Evolutionary conservation across 257 asterid species (phyloP).

Genomic region (Schizonepeta tenuifolia): DNA sequence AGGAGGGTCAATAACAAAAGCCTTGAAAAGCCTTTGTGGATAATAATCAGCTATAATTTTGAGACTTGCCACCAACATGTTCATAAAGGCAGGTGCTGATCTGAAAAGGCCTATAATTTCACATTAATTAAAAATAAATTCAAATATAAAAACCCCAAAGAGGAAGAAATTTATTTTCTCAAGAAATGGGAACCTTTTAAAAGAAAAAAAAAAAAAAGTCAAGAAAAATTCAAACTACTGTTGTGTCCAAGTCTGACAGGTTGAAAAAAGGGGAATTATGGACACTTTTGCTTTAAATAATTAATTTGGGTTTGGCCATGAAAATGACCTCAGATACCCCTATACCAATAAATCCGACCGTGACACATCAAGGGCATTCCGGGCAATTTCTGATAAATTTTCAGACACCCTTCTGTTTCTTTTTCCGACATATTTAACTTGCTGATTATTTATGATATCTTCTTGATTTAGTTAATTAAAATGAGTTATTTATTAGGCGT

Average conservation of each 20-base stretch:
- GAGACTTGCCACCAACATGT: conserved; percentile 60
- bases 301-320: conserved; percentile 34
- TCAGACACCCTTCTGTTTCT: conserved; percentile 6
- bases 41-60: conserved; percentile 72
- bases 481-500: conserved; percentile 54
- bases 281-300: conserved; percentile 53
- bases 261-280: conserved; percentile 49
- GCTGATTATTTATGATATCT: conserved; percentile 26
- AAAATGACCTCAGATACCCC: conserved; percentile 51
- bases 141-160: not conserved
- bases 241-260: conserved; percentile 46
- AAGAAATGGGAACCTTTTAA: conserved; percentile 24
- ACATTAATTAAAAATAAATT: conserved; percentile 28
- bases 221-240: conserved; percentile 42
- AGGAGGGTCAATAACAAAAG: conserved; percentile 88
- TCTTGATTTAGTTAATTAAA: conserved; percentile 35
- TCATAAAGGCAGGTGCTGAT: conserved; percentile 82
- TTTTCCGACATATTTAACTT: conserved; percentile 1
- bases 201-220: conserved; percentile 22
- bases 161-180: conserved; percentile 5
- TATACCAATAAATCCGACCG: conserved; percentile 34
- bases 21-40: conserved; percentile 69
- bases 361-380: conserved; percentile 62
- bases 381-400: conserved; percentile 46
- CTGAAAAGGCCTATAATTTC: conserved; percentile 78